Conservation (phyloP, 768 basidiomycete genomes). For the Strobilomyces dryophilus region DNA sequence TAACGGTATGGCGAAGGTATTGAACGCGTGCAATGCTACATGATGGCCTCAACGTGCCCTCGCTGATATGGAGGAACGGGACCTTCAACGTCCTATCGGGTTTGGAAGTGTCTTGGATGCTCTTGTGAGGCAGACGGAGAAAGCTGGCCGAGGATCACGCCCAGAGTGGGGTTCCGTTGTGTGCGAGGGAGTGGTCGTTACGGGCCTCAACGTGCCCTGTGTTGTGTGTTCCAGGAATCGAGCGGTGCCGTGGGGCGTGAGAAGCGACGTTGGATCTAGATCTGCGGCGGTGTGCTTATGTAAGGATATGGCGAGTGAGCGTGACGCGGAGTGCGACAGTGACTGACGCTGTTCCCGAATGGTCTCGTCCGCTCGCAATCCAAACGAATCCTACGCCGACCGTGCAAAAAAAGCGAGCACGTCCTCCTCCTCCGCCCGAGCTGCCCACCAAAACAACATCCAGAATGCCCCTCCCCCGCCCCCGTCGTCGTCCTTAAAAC, state of each 20-base stretch:
- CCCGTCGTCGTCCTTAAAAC: conserved; percentile 12
- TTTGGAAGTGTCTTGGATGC: conserved; percentile 42
- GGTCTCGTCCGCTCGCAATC: conserved; percentile 33
- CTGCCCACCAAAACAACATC: not conserved
- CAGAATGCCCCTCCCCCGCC: conserved; percentile 1
- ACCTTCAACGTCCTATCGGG: conserved; percentile 62
- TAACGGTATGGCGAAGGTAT: conserved; percentile 24
- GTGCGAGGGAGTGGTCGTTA: conserved; percentile 6
- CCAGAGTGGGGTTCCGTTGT: conserved; percentile 6
- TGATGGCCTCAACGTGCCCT: conserved; percentile 81
- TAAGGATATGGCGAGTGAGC: conserved; percentile 9
- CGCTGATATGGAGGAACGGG: conserved; percentile 52
- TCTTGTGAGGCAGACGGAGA: conserved; percentile 33
- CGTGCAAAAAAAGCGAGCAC: conserved; percentile 43
- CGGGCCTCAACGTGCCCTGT: conserved; percentile 37
- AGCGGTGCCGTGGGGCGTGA: conserved; percentile 1
- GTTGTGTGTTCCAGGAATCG: not conserved
- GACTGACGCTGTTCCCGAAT: conserved; percentile 25
- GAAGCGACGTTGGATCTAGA: conserved; percentile 11
- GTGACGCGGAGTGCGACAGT: conserved; percentile 21
- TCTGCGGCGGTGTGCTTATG: conserved; percentile 15
- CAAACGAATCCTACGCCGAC: conserved; percentile 55
- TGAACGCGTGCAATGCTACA: conserved; percentile 20
- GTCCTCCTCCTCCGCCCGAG: not conserved
- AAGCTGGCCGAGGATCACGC: conserved; percentile 16